Evolutionary conservation across 345 rosid species (phyloP).

Genomic region (Salix brachista): DNA sequence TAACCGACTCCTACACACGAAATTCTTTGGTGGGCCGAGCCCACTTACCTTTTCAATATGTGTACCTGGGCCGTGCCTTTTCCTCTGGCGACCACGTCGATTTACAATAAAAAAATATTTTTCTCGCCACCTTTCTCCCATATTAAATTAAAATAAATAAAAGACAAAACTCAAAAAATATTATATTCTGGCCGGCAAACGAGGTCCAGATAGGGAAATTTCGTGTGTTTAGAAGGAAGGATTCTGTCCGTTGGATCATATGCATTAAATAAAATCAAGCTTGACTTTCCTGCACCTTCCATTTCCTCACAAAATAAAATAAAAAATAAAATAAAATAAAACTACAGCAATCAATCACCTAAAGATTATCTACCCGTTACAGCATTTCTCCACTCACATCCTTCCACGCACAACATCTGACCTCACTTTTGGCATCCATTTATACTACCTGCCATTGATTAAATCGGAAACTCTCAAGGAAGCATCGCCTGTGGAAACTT

Average conservation of each 20-base stretch:
- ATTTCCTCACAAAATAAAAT: neutral
- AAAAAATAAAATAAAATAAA: neutral
- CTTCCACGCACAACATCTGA: slow-evolving; percentile 31
- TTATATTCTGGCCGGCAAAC: neutral
- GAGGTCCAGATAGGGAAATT: neutral
- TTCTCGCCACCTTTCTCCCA: neutral
- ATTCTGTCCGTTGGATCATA: slow-evolving; percentile 9
- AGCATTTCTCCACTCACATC: slow-evolving; percentile 1
- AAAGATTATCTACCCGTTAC: neutral
- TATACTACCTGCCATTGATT: neutral
- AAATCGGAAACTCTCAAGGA: slow-evolving; percentile 12
- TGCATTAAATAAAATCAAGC: neutral
- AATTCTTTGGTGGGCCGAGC: neutral
- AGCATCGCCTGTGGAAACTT: slow-evolving; percentile 9
- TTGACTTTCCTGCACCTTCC: neutral
- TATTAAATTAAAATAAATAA: too few relatives aligned
- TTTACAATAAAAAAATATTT: too few relatives aligned
- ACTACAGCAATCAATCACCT: neutral
- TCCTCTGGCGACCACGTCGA: neutral
- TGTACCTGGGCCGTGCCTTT: neutral
- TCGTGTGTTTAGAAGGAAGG: neutral
- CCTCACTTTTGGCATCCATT: neutral
- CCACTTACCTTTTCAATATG: neutral
- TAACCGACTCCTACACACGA: neutral
- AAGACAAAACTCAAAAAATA: neutral